phyloP scores from a whole-genome alignment of 805 yeast genomes.

The Wickerhamiella alocasiicola region DNA sequence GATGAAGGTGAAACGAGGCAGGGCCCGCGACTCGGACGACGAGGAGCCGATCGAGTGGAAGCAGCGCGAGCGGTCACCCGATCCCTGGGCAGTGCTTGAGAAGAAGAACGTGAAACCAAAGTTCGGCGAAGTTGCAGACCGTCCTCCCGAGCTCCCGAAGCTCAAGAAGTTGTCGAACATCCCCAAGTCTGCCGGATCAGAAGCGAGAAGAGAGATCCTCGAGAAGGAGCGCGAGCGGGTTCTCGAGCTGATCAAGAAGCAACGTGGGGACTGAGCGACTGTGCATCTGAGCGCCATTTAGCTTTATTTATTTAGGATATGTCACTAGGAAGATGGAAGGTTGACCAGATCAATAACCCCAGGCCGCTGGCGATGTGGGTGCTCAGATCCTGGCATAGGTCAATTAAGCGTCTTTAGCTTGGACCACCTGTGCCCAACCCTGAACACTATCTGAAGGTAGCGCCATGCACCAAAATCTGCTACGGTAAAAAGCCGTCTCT shows the following conservation, averaged over 20 bases:
- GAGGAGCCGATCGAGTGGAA: constrained; percentile 14
- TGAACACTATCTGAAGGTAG: too few relatives aligned
- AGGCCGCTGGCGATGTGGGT: too few relatives aligned
- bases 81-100: constrained; percentile 31
- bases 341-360: too few relatives aligned
- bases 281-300: too few relatives aligned
- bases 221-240: constrained; percentile 30
- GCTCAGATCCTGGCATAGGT: too few relatives aligned
- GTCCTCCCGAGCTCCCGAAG: constrained; percentile 30
- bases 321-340: too few relatives aligned
- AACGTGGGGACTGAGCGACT: too few relatives aligned
- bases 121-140: constrained; percentile 32
- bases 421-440: too few relatives aligned
- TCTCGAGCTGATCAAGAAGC: constrained; percentile 28
- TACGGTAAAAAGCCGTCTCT: too few relatives aligned
- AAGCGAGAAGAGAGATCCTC: constrained; percentile 29
- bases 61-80: constrained; percentile 30
- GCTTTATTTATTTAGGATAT: too few relatives aligned
- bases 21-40: constrained; percentile 20
- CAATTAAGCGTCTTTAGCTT: too few relatives aligned
- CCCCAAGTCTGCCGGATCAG: constrained; percentile 32
- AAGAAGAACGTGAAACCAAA: constrained; percentile 25
- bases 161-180: constrained; percentile 26
- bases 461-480: too few relatives aligned
- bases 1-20: constrained; percentile 14